Conservation (phyloP, 805 yeast genomes). For the Wickerhamomyces chambardii region DNA sequence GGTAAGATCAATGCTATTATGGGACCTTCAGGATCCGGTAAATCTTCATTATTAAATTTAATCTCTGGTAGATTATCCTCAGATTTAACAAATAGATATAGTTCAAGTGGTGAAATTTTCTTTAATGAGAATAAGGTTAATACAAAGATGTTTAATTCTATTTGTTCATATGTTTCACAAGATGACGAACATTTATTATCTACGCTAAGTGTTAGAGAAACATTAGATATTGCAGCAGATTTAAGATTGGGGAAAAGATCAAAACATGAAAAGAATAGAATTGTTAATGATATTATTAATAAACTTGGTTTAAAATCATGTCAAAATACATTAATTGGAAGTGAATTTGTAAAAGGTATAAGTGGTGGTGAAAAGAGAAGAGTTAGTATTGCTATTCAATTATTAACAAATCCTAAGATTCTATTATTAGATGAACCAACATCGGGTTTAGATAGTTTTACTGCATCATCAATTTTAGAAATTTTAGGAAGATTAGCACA, state of each 20-base stretch:
- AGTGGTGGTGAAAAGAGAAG: conserved; percentile 82
- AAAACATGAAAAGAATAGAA: conserved; percentile 30
- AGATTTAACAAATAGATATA: conserved; percentile 15
- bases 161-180: conserved; percentile 77
- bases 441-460: conserved; percentile 78
- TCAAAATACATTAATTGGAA: conserved; percentile 64
- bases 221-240: conserved; percentile 62
- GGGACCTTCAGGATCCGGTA: conserved; percentile 83
- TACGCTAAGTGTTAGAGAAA: conserved; percentile 70
- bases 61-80: conserved; percentile 51
- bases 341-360: conserved; percentile 57
- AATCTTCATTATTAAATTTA: conserved; percentile 55
- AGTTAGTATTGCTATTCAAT: conserved; percentile 74
- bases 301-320: conserved; percentile 65
- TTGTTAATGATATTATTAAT: conserved; percentile 52
- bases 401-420: conserved; percentile 64
- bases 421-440: conserved; percentile 83
- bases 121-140: conserved; percentile 32
- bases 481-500: conserved; percentile 52
- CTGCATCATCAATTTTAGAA: conserved; percentile 61
- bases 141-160: conserved; percentile 26
- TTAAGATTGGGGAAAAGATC: conserved; percentile 45
- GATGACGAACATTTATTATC: conserved; percentile 70
- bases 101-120: conserved; percentile 31
- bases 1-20: conserved; percentile 58